Base-by-base conservation (phyloP, 441 rosid species). In the Adansonia rubrostipa region DNA sequence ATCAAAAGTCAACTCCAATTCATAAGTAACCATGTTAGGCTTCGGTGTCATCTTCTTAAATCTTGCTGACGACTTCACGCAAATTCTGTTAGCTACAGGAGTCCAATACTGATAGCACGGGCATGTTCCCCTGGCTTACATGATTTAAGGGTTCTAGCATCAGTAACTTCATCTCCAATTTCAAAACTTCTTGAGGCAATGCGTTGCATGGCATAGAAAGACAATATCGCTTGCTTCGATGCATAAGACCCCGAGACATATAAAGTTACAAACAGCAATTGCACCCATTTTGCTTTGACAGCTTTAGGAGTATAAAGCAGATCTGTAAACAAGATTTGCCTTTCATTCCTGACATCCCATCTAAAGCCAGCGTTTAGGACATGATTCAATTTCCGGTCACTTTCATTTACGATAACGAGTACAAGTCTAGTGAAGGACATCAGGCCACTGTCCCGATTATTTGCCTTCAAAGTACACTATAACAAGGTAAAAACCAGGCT, bases 291-390 rank as follows among this genome's bases (percentile, higher is more conserved):
- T 81, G 93, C 99, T 84, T 95, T 90, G 80, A 86, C 84, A 71
- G 99, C 89, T 98, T 95, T 95, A 58, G 99, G 99, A 80, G 96
- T 89, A 77, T 80, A 91, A 7, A 95, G 89, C 4, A 98, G 95
- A 84, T 95, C 98, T 0, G 97, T 92, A 83, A 95, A 95, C 69
- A 93, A 88, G 47, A 93, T 86, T 67, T 95, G 97, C 11, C 99
- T 98, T 87, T 95, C 99, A 66, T 91, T 95, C 14, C 99, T 98
- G 45, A 85, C 92, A 78, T 93, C 98, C 99, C 99, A 95, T 56
- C 95, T 98, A 80, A 95, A 94, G 44, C 96, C 95, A 79, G 91
- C 82, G 83, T 95, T 93, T 1, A 95, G 81, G 81, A 95, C 96
- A 87, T 95, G 93, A 2, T 91, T 87, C 80, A 95, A 84, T 73